A percentile compares a stretch with the other conserved stretches of the same genome.
phyloP scores from a whole-genome alignment of 2,329 filamentous ascomycete genomes.

The Epichloe hybrida region DNA sequence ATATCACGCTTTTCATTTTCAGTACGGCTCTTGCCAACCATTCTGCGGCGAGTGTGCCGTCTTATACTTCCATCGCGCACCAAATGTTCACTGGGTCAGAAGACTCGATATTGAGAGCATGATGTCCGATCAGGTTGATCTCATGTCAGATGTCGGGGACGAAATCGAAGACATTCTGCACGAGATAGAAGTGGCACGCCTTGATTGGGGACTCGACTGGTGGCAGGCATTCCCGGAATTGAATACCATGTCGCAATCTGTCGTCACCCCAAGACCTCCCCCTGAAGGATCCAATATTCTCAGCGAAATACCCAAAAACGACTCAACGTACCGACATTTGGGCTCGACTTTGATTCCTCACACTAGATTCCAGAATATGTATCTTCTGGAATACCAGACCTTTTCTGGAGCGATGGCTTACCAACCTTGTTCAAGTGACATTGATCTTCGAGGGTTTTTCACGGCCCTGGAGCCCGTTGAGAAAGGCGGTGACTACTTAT shows the following conservation, averaged over 20 bases:
- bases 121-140: constrained; percentile 1
- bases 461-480: constrained; percentile 11
- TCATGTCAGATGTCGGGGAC: not conserved
- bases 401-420: constrained; percentile 15
- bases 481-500: constrained; percentile 11
- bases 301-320: constrained; percentile 10
- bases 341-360: constrained; percentile 13
- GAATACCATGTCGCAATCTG: not conserved
- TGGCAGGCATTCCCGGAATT: not conserved
- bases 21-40: constrained; percentile 11
- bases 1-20: constrained; percentile 15
- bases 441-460: constrained; percentile 12
- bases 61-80: constrained; percentile 12
- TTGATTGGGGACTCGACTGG: not conserved
- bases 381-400: constrained; percentile 15
- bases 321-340: constrained; percentile 13
- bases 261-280: not conserved
- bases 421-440: constrained; percentile 16
- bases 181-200: constrained; percentile 2
- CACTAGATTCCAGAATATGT: constrained; percentile 9
- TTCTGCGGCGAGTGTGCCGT: constrained; percentile 21
- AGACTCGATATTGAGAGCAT: constrained; percentile 8
- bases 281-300: not conserved
- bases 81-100: constrained; percentile 11
- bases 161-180: constrained; percentile 3